Evolutionary conservation across 1,284 basidiomycete species (phyloP).

Genomic region (Chalciporus piperatoides): DNA sequence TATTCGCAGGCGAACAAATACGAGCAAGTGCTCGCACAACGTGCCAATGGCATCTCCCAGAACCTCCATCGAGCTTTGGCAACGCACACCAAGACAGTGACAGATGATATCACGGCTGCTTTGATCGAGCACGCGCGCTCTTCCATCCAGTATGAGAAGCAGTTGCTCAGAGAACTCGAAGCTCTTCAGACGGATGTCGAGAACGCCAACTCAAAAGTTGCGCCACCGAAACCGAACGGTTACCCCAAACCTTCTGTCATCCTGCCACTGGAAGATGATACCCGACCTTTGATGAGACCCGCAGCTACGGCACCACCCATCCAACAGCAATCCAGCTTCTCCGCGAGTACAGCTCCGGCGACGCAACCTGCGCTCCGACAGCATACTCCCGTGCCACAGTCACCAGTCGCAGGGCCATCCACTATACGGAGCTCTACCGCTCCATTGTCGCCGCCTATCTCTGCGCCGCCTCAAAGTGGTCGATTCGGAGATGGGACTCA

Average conservation of each 20-base stretch:
- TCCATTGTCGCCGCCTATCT: slow-evolving; percentile 28
- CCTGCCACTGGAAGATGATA: slow-evolving; percentile 62
- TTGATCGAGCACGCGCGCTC: slow-evolving; percentile 89
- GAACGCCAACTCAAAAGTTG: slow-evolving; percentile 59
- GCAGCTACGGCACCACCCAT: slow-evolving; percentile 29
- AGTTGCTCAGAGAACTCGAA: slow-evolving; percentile 83
- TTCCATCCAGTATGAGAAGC: slow-evolving; percentile 86
- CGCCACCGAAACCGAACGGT: slow-evolving; percentile 43
- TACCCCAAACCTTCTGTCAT: slow-evolving; percentile 58
- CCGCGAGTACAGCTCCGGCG: slow-evolving; percentile 18
- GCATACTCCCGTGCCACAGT: slow-evolving; percentile 36
- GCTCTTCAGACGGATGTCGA: slow-evolving; percentile 74
- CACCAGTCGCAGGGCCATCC: slow-evolving; percentile 46
- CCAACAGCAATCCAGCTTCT: slow-evolving; percentile 20
- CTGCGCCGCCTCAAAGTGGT: slow-evolving; percentile 54
- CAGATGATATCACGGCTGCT: slow-evolving; percentile 84
- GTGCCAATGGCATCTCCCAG: slow-evolving; percentile 86
- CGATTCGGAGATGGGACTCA: slow-evolving; percentile 67
- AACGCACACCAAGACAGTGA: slow-evolving; percentile 77
- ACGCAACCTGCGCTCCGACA: slow-evolving; percentile 23
- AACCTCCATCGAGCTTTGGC: slow-evolving; percentile 84
- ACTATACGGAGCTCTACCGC: slow-evolving; percentile 10
- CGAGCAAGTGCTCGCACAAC: slow-evolving; percentile 75
- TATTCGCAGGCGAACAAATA: slow-evolving; percentile 73
- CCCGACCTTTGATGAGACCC: slow-evolving; percentile 34